Evolutionary conservation across 345 rosid species (phyloP).

Genomic region (Salix exigua): DNA sequence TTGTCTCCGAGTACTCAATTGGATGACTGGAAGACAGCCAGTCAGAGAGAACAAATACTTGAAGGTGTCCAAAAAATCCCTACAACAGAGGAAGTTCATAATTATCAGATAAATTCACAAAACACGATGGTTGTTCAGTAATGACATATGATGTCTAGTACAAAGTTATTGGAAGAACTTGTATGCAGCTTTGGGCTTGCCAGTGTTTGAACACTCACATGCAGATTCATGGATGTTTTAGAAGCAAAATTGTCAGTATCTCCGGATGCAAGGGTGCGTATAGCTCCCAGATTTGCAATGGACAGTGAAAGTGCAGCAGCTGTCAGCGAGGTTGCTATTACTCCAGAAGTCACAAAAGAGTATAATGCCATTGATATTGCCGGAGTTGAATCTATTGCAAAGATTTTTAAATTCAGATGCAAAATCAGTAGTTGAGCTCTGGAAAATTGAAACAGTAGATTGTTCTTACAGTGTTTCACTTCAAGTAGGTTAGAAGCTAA

Average conservation of each 20-base stretch:
- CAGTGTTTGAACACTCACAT: conserved; percentile 25
- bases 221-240: conserved; percentile 39
- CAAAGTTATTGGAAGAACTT: background rate
- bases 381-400: conserved; percentile 36
- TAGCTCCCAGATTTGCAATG: conserved; percentile 40
- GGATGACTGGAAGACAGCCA: conserved; percentile 44
- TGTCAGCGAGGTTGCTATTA: conserved; percentile 46
- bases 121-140: background rate
- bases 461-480: conserved; percentile 42
- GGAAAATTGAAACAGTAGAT: background rate
- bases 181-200: background rate
- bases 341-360: conserved; percentile 47
- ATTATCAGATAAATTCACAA: background rate
- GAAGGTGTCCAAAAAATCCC: conserved; percentile 59
- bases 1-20: conserved; percentile 53
- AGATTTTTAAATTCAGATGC: conserved; percentile 11
- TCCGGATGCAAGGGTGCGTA: conserved; percentile 14
- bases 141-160: background rate
- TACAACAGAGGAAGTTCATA: conserved; percentile 5
- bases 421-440: background rate
- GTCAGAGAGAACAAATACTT: conserved; percentile 53
- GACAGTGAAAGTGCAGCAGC: conserved; percentile 45
- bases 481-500: conserved; percentile 41
- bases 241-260: conserved; percentile 22
- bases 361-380: conserved; percentile 41